phyloP scores from a whole-genome alignment of 108 stramenopile species.

The Asterionellopsis glacialis region DNA sequence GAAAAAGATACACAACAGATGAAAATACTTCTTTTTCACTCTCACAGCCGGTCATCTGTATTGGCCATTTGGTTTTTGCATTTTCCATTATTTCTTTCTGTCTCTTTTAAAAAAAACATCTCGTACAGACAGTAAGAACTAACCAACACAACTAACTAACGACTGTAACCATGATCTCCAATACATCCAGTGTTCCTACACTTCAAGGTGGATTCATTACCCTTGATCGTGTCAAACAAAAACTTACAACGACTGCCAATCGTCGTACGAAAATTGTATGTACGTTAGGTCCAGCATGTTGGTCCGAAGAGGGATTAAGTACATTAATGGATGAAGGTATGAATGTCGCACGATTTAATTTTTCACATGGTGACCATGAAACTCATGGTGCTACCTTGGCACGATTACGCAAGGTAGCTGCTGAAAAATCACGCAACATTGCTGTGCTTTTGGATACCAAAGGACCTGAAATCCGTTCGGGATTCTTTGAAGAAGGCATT shows the following conservation, averaged over 20 bases:
- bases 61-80: background rate
- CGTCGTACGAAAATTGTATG: conserved; percentile 80
- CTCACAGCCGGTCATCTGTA: background rate
- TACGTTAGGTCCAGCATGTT: conserved; percentile 66
- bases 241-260: conserved; percentile 19
- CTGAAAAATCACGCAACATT: conserved; percentile 58
- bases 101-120: background rate
- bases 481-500: conserved; percentile 75
- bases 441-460: conserved; percentile 87
- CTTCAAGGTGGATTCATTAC: conserved; percentile 47
- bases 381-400: conserved; percentile 60
- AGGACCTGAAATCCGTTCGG: conserved; percentile 91
- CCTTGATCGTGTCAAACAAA: conserved; percentile 44
- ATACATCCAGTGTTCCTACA: conserved; percentile 48
- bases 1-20: background rate
- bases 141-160: too few relatives aligned
- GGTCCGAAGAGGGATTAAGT: conserved; percentile 35
- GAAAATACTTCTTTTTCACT: background rate
- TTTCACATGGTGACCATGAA: conserved; percentile 75
- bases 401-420: conserved; percentile 59
- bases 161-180: conserved; percentile 31
- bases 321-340: conserved; percentile 82
- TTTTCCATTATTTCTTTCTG: background rate
- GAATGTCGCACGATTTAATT: conserved; percentile 90
- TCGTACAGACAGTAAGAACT: too few relatives aligned